Conservation (phyloP, 768 basidiomycete species). For the Trametes meyenii region DNA sequence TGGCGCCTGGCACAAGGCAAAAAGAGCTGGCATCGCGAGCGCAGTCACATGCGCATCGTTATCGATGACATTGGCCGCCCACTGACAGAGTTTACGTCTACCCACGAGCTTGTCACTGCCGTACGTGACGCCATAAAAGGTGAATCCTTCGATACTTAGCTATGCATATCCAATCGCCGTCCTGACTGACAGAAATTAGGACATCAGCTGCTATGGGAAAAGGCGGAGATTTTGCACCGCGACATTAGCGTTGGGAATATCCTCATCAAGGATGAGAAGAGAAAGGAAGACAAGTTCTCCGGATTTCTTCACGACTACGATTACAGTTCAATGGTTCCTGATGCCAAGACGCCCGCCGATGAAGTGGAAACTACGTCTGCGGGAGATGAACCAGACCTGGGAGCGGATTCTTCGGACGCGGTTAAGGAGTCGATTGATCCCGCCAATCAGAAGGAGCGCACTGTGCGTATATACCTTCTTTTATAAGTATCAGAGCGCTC, state of each 20-base stretch:
- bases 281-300: not conserved
- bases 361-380: too few relatives aligned
- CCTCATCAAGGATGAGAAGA: not conserved
- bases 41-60: conserved; percentile 16
- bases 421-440: not conserved
- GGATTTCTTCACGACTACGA: conserved; percentile 12
- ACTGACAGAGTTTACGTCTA: not conserved
- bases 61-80: too few relatives aligned
- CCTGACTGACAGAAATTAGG: too few relatives aligned
- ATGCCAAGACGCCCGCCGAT: not conserved
- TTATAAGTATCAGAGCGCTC: too few relatives aligned
- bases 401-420: too few relatives aligned
- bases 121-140: not conserved
- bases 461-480: too few relatives aligned
- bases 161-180: too few relatives aligned
- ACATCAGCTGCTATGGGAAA: not conserved
- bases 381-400: too few relatives aligned
- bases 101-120: not conserved
- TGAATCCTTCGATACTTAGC: too few relatives aligned
- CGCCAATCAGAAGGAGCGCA: not conserved
- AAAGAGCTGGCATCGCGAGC: not conserved
- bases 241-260: conserved; percentile 18
- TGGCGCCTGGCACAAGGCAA: not conserved
- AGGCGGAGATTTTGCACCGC: conserved; percentile 11
- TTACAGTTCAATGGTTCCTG: not conserved